Conservation (phyloP, 2,329 filamentous ascomycete species). For the Ophiosphaerella herpotricha region DNA sequence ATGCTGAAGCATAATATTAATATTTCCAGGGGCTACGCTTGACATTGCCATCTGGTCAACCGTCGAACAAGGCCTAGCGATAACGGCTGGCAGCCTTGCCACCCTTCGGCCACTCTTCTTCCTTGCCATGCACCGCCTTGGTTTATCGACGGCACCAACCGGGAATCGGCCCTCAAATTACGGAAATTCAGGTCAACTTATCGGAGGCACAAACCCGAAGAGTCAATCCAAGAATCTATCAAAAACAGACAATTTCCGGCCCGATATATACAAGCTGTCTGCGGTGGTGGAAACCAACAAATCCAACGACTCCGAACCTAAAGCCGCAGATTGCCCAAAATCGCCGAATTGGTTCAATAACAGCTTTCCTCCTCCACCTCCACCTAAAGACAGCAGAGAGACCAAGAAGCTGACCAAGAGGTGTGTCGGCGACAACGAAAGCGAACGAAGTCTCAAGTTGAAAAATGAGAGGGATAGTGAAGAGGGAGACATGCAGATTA, state of each 20-base stretch:
- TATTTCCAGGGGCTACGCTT: constrained; percentile 30
- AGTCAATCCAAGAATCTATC: constrained; percentile 20
- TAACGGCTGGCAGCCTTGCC: constrained; percentile 42
- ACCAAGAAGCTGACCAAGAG: constrained; percentile 16
- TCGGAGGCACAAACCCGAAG: constrained; percentile 8
- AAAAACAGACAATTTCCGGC: constrained; percentile 20
- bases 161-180: constrained; percentile 29
- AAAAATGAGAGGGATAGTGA: constrained; percentile 20
- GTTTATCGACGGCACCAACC: constrained; percentile 27
- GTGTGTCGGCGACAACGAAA: constrained; percentile 21
- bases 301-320: constrained; percentile 16
- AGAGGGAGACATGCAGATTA: constrained; percentile 34
- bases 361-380: constrained; percentile 4
- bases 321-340: constrained; percentile 3
- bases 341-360: constrained; percentile 20
- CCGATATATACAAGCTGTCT: constrained; percentile 28
- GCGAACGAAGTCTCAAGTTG: constrained; percentile 27
- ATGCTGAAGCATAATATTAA: constrained; percentile 1
- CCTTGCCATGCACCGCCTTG: constrained; percentile 28
- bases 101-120: constrained; percentile 42
- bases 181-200: constrained; percentile 11
- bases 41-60: constrained; percentile 46
- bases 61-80: constrained; percentile 45
- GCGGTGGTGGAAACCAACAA: constrained; percentile 19
- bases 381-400: constrained; percentile 14